These are phyloP conservation scores for Primulina huaijiensis DNA, from an alignment of 257 asterid species.

Conservation along the genomic window DNA sequence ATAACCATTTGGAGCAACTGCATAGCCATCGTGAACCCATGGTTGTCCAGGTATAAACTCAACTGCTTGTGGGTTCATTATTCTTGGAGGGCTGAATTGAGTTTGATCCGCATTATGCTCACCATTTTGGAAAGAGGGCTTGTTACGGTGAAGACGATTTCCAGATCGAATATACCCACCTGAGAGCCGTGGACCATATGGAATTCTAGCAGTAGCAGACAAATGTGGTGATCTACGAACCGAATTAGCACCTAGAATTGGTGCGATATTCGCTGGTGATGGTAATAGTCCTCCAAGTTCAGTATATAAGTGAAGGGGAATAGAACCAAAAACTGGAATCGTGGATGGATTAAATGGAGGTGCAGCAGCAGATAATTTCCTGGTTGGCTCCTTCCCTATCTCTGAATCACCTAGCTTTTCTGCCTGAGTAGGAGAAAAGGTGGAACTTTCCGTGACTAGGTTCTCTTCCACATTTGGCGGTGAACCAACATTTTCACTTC, in stretches of 20 bases:
- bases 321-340: not conserved
- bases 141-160: conserved; percentile 54
- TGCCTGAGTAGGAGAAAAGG: conserved; percentile 27
- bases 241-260: not conserved
- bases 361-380: not conserved
- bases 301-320: not conserved
- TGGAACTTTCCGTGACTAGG: conserved; percentile 25
- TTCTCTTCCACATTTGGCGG: not conserved
- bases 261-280: not conserved
- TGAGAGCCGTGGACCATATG: conserved; percentile 80
- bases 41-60: conserved; percentile 73
- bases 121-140: conserved; percentile 49
- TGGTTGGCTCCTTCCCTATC: not conserved
- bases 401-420: not conserved
- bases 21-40: conserved; percentile 67
- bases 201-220: conserved; percentile 34
- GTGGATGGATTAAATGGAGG: not conserved
- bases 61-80: conserved; percentile 82
- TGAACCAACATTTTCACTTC: not conserved
- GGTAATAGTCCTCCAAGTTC: not conserved
- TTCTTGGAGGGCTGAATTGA: conserved; percentile 43
- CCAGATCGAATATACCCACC: conserved; percentile 70
- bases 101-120: conserved; percentile 55
- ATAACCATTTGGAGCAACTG: conserved; percentile 61
- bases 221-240: conserved; percentile 1